Evolutionary conservation across 2,329 filamentous ascomycete species (phyloP).

Genomic region (Nemania serpens): DNA sequence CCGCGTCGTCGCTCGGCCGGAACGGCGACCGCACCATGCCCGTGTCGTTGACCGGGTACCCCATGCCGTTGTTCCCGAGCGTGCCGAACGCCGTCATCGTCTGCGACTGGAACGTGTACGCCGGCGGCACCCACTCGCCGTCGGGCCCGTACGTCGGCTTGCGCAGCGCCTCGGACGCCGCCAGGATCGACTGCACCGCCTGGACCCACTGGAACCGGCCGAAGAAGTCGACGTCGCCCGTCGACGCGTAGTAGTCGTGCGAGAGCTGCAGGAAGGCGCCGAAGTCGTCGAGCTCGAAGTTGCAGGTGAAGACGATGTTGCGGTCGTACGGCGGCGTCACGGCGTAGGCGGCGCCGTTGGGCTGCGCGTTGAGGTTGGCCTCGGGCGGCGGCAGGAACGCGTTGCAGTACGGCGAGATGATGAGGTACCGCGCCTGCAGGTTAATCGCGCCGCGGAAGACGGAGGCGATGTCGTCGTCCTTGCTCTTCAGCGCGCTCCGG

Average conservation of each 20-base stretch:
- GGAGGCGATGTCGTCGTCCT: slow-evolving; percentile 64
- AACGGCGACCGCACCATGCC: slow-evolving; percentile 87
- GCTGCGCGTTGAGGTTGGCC: slow-evolving; percentile 64
- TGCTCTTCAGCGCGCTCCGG: slow-evolving; percentile 62
- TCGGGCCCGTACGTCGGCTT: slow-evolving; percentile 60
- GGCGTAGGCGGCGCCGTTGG: slow-evolving; percentile 63
- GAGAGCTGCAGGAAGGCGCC: slow-evolving; percentile 83
- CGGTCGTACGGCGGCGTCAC: slow-evolving; percentile 68
- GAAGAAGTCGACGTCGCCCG: slow-evolving; percentile 75
- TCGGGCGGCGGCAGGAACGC: slow-evolving; percentile 85
- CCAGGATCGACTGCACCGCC: slow-evolving; percentile 72
- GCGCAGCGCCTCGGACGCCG: slow-evolving; percentile 71
- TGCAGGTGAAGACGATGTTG: slow-evolving; percentile 85
- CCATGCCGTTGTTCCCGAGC: slow-evolving; percentile 73
- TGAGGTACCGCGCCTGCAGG: slow-evolving; percentile 70
- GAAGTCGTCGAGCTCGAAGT: slow-evolving; percentile 91
- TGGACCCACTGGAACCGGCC: slow-evolving; percentile 71
- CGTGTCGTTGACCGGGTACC: slow-evolving; percentile 79
- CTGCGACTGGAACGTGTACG: slow-evolving; percentile 76
- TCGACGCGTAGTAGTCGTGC: slow-evolving; percentile 78
- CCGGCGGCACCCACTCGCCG: slow-evolving; percentile 37
- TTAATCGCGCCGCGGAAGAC: slow-evolving; percentile 75
- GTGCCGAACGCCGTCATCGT: slow-evolving; percentile 81
- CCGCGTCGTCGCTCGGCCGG: slow-evolving; percentile 86
- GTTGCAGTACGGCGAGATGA: slow-evolving; percentile 80